Evolutionary conservation across 176 grass and related monocot genomes (phyloP).

Genomic region (Zea luxurians): DNA sequence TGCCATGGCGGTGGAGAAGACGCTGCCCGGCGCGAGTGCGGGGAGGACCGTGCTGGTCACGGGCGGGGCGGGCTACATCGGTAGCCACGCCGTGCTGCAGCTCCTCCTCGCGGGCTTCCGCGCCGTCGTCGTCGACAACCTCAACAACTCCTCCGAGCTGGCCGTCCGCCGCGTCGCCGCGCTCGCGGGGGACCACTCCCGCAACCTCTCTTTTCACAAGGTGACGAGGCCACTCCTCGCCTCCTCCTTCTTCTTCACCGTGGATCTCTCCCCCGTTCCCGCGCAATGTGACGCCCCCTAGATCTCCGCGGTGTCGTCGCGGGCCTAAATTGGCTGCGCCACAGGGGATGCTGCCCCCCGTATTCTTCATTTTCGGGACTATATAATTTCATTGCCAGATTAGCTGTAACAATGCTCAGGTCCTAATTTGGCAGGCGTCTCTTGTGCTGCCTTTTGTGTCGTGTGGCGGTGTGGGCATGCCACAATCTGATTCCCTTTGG

Average conservation of each 20-base stretch:
- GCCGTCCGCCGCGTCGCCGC: constrained; percentile 62
- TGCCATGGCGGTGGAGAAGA: constrained; percentile 46
- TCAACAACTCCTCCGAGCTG: constrained; percentile 74
- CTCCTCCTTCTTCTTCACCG: background rate
- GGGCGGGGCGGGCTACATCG: constrained; percentile 84
- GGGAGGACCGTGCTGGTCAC: constrained; percentile 68
- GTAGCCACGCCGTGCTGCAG: constrained; percentile 84
- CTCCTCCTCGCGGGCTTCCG: constrained; percentile 61
- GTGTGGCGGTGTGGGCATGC: background rate
- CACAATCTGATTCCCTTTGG: background rate
- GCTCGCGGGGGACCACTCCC: constrained; percentile 58
- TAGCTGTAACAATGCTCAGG: background rate
- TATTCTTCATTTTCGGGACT: background rate
- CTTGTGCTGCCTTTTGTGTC: background rate
- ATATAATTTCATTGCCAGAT: background rate
- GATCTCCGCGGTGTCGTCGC: background rate
- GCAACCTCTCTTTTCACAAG: constrained; percentile 66
- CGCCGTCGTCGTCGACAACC: constrained; percentile 71
- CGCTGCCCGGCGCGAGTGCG: constrained; percentile 14
- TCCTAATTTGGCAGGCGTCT: background rate
- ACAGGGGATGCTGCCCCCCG: background rate
- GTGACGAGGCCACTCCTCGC: background rate
- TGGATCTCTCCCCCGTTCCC: constrained; percentile 3
- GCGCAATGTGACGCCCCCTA: constrained; percentile 4
- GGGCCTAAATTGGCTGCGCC: background rate